phyloP scores from a whole-genome alignment of 176 grass and related monocot genomes.

The Saccharum spontaneum region DNA sequence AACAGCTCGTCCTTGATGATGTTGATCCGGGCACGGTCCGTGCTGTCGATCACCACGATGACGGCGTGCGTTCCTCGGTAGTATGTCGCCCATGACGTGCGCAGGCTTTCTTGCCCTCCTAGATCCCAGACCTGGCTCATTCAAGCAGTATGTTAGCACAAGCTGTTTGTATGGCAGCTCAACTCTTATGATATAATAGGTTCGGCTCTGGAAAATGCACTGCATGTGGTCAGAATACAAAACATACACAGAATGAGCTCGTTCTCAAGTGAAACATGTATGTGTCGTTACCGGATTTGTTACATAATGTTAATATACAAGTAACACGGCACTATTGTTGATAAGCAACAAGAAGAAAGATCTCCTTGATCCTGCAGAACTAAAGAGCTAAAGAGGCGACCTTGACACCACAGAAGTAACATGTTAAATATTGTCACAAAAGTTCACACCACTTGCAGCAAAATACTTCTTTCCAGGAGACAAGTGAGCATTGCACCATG shows the following conservation, averaged over 20 bases:
- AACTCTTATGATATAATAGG: neutral
- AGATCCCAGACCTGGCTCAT: slow-evolving; percentile 89
- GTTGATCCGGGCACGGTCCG: slow-evolving; percentile 74
- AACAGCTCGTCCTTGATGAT: slow-evolving; percentile 94
- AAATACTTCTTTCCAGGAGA: slow-evolving; percentile 6
- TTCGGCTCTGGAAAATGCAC: neutral
- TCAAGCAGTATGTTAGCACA: slow-evolving; percentile 31
- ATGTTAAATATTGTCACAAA: neutral
- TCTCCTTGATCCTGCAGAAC: neutral
- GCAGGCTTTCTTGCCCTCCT: slow-evolving; percentile 88
- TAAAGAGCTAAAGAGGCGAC: neutral
- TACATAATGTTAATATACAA: slow-evolving; percentile 3
- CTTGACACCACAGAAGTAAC: neutral
- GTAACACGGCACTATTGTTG: neutral
- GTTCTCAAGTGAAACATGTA: neutral
- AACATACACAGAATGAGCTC: neutral
- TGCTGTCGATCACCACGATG: slow-evolving; percentile 90
- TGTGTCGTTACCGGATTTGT: neutral
- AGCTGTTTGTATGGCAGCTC: neutral
- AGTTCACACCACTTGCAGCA: slow-evolving; percentile 3
- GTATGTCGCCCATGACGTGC: slow-evolving; percentile 91
- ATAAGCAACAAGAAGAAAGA: neutral
- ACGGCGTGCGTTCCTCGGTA: slow-evolving; percentile 82
- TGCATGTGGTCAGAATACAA: neutral
- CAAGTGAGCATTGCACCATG: neutral